Conservation (phyloP, 1,284 basidiomycete genomes). For the Cryptococcus sp. region DNA sequence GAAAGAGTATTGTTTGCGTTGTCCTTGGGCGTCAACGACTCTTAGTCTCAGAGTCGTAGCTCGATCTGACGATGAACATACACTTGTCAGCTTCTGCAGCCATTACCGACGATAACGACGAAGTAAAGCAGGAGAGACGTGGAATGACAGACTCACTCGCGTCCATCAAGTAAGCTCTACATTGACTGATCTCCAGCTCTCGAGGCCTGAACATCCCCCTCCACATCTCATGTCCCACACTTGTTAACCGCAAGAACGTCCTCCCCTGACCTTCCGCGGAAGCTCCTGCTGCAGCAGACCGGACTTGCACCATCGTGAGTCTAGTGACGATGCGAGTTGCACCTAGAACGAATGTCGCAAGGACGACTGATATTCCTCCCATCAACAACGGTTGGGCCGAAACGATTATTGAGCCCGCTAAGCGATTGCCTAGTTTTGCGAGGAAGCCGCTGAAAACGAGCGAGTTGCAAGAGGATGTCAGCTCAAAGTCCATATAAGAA, state of each 20-base stretch:
- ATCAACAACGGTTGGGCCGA: slow-evolving; percentile 11
- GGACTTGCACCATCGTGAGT: slow-evolving; percentile 14
- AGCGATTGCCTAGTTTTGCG: slow-evolving; percentile 1
- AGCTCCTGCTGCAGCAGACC: not conserved
- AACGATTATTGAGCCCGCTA: slow-evolving; percentile 6
- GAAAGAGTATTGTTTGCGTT: not conserved
- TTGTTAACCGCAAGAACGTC: slow-evolving; percentile 7
- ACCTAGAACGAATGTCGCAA: slow-evolving; percentile 4
- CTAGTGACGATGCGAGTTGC: slow-evolving; percentile 12
- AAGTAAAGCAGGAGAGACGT: not conserved
- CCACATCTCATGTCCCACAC: slow-evolving; percentile 7
- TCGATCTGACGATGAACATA: not conserved
- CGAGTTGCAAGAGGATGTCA: not conserved
- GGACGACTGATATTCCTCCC: slow-evolving; percentile 5
- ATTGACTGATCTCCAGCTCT: not conserved
- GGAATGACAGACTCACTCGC: not conserved
- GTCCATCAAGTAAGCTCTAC: not conserved
- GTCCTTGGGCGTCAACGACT: not conserved
- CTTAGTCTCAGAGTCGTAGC: not conserved
- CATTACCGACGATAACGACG: not conserved
- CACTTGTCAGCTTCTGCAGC: not conserved
- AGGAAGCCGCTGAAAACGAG: slow-evolving; percentile 1
- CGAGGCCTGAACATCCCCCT: slow-evolving; percentile 4
- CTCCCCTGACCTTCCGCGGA: not conserved
- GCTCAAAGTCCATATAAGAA: not conserved